Evolutionary conservation across 2,329 filamentous ascomycete genomes (phyloP), one percentile per base, ranked within the genome.

Genomic region (Aspergillus japonicus): DNA sequence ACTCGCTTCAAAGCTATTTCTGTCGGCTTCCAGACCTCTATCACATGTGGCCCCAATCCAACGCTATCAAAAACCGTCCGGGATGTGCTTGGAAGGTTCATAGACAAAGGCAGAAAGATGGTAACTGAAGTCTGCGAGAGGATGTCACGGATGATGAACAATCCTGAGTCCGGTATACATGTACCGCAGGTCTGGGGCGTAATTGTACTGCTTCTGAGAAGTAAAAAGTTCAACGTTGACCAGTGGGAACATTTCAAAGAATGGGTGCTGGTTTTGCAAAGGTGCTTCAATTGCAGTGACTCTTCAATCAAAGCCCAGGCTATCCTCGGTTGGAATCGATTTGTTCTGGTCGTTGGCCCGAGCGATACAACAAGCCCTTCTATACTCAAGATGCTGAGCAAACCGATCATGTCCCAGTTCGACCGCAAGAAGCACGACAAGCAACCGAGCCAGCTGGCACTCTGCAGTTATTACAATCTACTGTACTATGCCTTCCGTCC

Each of bases 131-230:
- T 94, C 65, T 84, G 85, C 47, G 80, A 84, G 21, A 84, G 86
- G 33, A 80, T 98, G 56, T 84, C 83, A 58, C 80, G 82, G 11
- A 91, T 95, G 87, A 81, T 89, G 64, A 69, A 78, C 5, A 77
- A 78, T 26, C 84, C 87, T 63, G 83, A 87, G 12, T 83, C 85
- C 23, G 85, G 85, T 10, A 74, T 82, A 0, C 81, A 86, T 44
- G 92, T 96, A 0, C 93, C 95, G 5, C 90, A 92, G 65, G 91
- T 98, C 23, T 98, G 94, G 94, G 89, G 90, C 60, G 85, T 92
- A 39, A 81, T 96, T 2, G 86, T 94, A 6, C 82, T 96, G 2
- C 86, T 96, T 57, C 80, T 97, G 51, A 87, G 89, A 56, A 80
- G 76, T 62, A 77, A 86, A 77, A 75, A 87, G 73, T 64, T 81